phyloP scores from a whole-genome alignment of 768 basidiomycete species.

The Phaffia tasmanica region DNA sequence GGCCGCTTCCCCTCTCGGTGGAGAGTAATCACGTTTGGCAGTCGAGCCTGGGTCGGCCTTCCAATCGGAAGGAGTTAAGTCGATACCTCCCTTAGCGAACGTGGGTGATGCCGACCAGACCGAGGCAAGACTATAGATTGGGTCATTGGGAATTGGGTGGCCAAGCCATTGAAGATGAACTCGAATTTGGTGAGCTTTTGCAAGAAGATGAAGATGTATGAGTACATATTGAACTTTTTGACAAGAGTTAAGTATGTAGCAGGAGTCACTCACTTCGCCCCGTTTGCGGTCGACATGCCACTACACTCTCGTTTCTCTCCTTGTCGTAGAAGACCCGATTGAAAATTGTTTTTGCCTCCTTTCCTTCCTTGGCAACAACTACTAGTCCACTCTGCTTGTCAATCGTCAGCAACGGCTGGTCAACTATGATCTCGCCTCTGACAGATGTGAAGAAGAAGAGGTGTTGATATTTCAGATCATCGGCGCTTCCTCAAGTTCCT shows the following conservation, averaged over 20 bases:
- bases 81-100: constrained; percentile 69
- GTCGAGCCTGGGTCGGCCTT: constrained; percentile 43
- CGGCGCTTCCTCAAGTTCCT: background rate
- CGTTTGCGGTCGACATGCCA: constrained; percentile 78
- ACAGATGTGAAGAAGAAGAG: background rate
- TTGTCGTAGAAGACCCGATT: constrained; percentile 67
- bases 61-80: constrained; percentile 58
- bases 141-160: constrained; percentile 87
- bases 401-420: constrained; percentile 75
- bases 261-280: constrained; percentile 63
- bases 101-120: constrained; percentile 40
- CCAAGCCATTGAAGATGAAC: constrained; percentile 95
- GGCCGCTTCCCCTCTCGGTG: constrained; percentile 31
- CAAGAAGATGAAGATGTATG: background rate
- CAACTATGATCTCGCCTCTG: constrained; percentile 71
- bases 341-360: constrained; percentile 86
- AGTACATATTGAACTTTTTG: background rate
- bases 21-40: constrained; percentile 13
- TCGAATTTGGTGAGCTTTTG: constrained; percentile 82
- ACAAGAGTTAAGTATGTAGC: constrained; percentile 15
- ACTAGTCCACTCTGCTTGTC: constrained; percentile 96
- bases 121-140: constrained; percentile 62
- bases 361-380: constrained; percentile 87
- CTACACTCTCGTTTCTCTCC: constrained; percentile 68
- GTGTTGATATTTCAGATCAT: background rate